A percentile compares a stretch with the other conserved stretches of the same genome.
These are phyloP conservation scores for Pichia kudriavzevii DNA, from an alignment of 1,139 yeast species.

Conservation along the genomic window DNA sequence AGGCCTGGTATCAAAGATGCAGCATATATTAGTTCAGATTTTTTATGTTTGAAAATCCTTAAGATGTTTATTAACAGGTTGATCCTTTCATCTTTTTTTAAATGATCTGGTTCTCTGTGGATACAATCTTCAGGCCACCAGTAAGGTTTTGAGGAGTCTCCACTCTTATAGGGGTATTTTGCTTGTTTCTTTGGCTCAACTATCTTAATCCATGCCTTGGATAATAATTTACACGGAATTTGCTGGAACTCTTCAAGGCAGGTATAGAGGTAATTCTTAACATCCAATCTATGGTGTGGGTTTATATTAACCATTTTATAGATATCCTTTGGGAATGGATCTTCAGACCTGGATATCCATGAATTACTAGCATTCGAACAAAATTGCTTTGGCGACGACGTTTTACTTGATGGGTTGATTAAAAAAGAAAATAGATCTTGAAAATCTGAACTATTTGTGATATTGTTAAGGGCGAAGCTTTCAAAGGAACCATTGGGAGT, in stretches of 20 bases:
- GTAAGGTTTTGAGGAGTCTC: constrained; percentile 41
- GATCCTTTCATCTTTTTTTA: constrained; percentile 50
- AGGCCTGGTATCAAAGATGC: constrained; percentile 21
- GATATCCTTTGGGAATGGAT: background rate
- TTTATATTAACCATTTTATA: constrained; percentile 16
- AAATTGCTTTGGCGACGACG: constrained; percentile 7
- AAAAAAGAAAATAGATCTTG: constrained; percentile 7
- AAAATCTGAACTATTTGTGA: constrained; percentile 8
- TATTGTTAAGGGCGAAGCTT: constrained; percentile 3
- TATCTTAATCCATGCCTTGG: constrained; percentile 60
- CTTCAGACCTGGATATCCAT: constrained; percentile 1
- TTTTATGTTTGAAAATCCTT: constrained; percentile 17
- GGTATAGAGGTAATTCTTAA: constrained; percentile 23
- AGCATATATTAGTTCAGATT: constrained; percentile 17
- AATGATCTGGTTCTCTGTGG: constrained; percentile 71
- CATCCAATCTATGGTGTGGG: constrained; percentile 17
- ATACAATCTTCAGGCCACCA: constrained; percentile 66
- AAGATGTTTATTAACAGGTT: constrained; percentile 38
- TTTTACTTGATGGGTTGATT: constrained; percentile 6
- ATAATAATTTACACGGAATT: constrained; percentile 49
- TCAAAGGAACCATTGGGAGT: constrained; percentile 11
- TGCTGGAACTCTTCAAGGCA: constrained; percentile 40
- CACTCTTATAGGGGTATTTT: constrained; percentile 51
- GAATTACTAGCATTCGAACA: background rate
- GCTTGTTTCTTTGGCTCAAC: constrained; percentile 67